Evolutionary conservation across 2,329 filamentous ascomycete genomes (phyloP).

Genomic region (Aspergillus tamarii): DNA sequence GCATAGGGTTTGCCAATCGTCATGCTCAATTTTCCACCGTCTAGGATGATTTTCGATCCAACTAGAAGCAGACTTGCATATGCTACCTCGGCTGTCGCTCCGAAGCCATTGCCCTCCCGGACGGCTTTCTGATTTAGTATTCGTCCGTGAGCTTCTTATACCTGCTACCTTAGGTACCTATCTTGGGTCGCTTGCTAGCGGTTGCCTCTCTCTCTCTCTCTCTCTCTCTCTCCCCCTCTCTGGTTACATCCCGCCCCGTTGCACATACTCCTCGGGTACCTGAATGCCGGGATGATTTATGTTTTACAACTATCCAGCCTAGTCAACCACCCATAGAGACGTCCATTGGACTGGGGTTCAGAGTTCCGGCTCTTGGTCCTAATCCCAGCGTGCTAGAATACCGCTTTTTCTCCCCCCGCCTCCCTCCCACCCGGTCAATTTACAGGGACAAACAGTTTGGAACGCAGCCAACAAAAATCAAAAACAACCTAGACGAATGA

Average conservation of each 20-base stretch:
- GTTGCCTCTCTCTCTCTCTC: slow-evolving; percentile 4
- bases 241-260: background rate
- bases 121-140: slow-evolving; percentile 4
- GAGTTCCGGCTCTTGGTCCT: background rate
- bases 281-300: background rate
- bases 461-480: background rate
- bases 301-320: slow-evolving; percentile 9
- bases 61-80: slow-evolving; percentile 26
- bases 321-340: background rate
- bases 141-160: background rate
- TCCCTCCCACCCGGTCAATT: background rate
- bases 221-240: background rate
- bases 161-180: background rate
- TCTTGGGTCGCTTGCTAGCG: slow-evolving; percentile 7
- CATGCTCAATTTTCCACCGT: background rate
- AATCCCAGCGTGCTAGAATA: background rate
- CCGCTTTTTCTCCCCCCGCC: background rate
- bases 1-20: slow-evolving; percentile 2
- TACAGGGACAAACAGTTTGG: background rate
- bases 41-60: slow-evolving; percentile 22
- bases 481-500: background rate
- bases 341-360: background rate
- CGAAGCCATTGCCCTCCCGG: slow-evolving; percentile 16
- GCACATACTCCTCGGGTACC: slow-evolving; percentile 1
- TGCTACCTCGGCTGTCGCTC: slow-evolving; percentile 25